Evolutionary conservation across 208 protist species (phyloP).

Genomic region (Trypanosoma melophagium): DNA sequence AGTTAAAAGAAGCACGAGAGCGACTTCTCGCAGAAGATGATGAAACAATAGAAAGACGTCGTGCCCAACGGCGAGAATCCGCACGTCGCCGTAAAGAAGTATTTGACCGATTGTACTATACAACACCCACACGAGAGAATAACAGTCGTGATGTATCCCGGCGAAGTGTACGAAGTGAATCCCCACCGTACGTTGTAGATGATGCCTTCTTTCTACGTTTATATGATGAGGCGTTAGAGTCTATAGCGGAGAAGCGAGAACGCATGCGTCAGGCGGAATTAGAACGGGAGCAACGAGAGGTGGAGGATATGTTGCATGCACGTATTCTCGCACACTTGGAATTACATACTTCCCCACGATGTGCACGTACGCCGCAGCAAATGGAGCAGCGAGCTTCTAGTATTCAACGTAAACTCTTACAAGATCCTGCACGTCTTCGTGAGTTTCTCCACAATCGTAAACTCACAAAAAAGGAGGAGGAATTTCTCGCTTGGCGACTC

Average conservation of each 20-base stretch:
- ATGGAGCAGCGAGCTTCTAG: conserved; percentile 36
- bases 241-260: conserved; percentile 26
- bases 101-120: conserved; percentile 68
- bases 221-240: conserved; percentile 40
- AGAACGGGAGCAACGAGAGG: conserved; percentile 40
- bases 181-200: neutral
- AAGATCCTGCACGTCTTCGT: conserved; percentile 12
- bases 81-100: conserved; percentile 25
- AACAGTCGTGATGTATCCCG: neutral
- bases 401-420: conserved; percentile 19
- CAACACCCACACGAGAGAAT: conserved; percentile 4
- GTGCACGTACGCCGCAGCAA: conserved; percentile 35
- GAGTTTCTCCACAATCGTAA: conserved; percentile 36
- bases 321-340: conserved; percentile 53
- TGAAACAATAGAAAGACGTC: conserved; percentile 39
- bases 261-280: conserved; percentile 14
- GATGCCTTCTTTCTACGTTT: conserved; percentile 23
- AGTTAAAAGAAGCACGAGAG: conserved; percentile 49
- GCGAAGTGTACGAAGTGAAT: neutral
- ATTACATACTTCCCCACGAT: conserved; percentile 28
- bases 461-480: conserved; percentile 40
- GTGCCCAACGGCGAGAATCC: conserved; percentile 20
- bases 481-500: conserved; percentile 40
- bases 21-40: conserved; percentile 53
- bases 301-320: conserved; percentile 53